Evolutionary conservation across 805 yeast species (phyloP), one percentile per base, ranked within the genome.

Genomic region (Kodamaea nitidulidarum): DNA sequence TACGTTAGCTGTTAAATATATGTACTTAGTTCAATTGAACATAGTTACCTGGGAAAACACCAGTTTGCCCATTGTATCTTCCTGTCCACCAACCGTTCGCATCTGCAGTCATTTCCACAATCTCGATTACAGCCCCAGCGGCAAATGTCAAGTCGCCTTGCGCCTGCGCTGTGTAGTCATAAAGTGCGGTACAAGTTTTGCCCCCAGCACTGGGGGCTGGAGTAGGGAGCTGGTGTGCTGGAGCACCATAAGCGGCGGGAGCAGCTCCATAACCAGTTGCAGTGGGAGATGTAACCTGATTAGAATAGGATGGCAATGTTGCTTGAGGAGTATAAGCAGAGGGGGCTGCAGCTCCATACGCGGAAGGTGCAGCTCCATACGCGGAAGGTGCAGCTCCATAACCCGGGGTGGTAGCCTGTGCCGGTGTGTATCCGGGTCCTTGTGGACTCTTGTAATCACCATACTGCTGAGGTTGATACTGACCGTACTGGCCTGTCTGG

Each of bases 41-140:
- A 54, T 93, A 93, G 58, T 91, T 93, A 7, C 96, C 98, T 4
- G 98, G 98, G 70, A 95, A 93, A 8, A 81, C 84, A 42, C 98
- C 98, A 43, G 83, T 81, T 43, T 72, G 82, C 7, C 96, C 97
- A 51, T 88, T 86, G 46, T 75, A 67, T 28, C 73, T 65, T 10
- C 98, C 98, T 0, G 96, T 88, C 98, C 98, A 93, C 98, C 98
- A 93, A 4, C 95, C 98, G 53, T 87, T 88, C 38, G 81, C 74
- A 58, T 88, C 96, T 0, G 77, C 71, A 1, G 95, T 84, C 54
- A 87, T 81, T 56, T 88, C 85, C 3, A 88, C 77, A 43, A 93
- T 72, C 51, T 86, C 85, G 48, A 93, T 90, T 21, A 80, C 75
- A 15, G 90, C 84, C 15, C 98, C 98, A 0, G 95, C 95, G 24